Percentiles rank a stretch among this genome's conserved stretches.
These are phyloP conservation scores for Irpex sp. DNA, from an alignment of 1,284 basidiomycete species.

Conservation along the genomic window DNA sequence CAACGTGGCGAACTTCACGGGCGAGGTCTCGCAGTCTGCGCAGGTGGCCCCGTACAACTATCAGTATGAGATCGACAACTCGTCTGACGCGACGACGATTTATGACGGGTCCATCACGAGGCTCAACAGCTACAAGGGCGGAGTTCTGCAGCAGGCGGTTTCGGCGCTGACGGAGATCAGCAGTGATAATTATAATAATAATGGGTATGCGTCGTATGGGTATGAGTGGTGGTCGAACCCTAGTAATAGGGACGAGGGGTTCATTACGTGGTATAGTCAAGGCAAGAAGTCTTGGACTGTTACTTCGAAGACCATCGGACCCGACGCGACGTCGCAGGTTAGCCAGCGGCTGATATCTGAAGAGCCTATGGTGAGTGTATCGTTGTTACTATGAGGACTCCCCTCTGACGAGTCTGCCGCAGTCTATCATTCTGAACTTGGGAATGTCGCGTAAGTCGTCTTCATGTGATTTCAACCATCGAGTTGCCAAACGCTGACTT, in stretches of 20 bases:
- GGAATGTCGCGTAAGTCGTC: constrained; percentile 51
- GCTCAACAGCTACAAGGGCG: constrained; percentile 75
- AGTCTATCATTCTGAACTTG: constrained; percentile 76
- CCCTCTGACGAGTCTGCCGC: neutral
- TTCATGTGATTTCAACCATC: constrained; percentile 35
- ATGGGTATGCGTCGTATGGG: constrained; percentile 56
- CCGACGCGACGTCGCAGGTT: constrained; percentile 53
- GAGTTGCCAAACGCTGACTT: constrained; percentile 12
- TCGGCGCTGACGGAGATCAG: constrained; percentile 61
- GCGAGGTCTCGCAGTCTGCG: constrained; percentile 74
- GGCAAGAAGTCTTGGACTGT: constrained; percentile 65
- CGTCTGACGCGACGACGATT: constrained; percentile 48
- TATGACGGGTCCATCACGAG: constrained; percentile 48
- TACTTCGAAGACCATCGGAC: constrained; percentile 52
- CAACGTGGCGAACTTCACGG: constrained; percentile 31
- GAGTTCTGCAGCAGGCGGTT: constrained; percentile 75
- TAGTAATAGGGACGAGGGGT: constrained; percentile 56
- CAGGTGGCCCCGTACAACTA: constrained; percentile 82
- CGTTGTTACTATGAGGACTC: constrained; percentile 1
- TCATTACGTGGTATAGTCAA: constrained; percentile 70
- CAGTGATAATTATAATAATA: constrained; percentile 49
- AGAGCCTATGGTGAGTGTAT: constrained; percentile 64
- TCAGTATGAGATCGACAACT: constrained; percentile 58
- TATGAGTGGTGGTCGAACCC: constrained; percentile 76
- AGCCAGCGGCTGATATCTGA: constrained; percentile 69